A percentile compares a stretch with the other conserved stretches of the same genome.
Evolutionary conservation across 2,329 filamentous ascomycete species (phyloP).

Genomic region (Claviceps pazoutovae): DNA sequence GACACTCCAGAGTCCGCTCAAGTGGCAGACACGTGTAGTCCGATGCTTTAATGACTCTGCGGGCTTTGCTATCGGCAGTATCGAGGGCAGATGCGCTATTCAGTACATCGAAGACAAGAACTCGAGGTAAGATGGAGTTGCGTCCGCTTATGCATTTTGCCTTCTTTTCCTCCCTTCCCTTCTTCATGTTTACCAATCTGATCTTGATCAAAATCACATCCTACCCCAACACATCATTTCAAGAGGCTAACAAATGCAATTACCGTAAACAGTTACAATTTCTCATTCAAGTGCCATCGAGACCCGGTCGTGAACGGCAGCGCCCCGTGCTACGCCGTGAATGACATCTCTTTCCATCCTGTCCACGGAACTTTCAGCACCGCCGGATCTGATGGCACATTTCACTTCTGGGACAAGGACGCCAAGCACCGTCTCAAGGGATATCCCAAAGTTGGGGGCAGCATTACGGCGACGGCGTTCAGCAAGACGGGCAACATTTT

Average conservation of each 20-base stretch:
- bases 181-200: no score
- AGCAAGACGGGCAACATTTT: constrained; percentile 74
- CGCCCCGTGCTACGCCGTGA: constrained; percentile 81
- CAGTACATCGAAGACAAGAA: constrained; percentile 98
- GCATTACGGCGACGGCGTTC: constrained; percentile 86
- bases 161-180: no score
- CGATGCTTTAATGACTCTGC: constrained; percentile 87
- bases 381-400: constrained; percentile 87
- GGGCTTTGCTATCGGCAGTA: constrained; percentile 89
- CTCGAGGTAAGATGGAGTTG: constrained; percentile 36
- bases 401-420: constrained; percentile 93
- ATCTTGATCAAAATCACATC: no score
- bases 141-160: no score
- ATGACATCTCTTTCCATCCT: constrained; percentile 95
- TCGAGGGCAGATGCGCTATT: constrained; percentile 93
- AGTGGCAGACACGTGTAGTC: constrained; percentile 94
- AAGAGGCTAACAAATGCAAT: not conserved
- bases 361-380: constrained; percentile 97
- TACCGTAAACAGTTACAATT: constrained; percentile 56
- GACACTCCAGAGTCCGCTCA: constrained; percentile 85
- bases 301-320: constrained; percentile 61
- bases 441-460: constrained; percentile 70
- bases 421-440: constrained; percentile 83
- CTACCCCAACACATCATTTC: no score
- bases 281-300: constrained; percentile 98